phyloP scores from a whole-genome alignment of 768 basidiomycete genomes.

The Steccherinum ochraceum region DNA sequence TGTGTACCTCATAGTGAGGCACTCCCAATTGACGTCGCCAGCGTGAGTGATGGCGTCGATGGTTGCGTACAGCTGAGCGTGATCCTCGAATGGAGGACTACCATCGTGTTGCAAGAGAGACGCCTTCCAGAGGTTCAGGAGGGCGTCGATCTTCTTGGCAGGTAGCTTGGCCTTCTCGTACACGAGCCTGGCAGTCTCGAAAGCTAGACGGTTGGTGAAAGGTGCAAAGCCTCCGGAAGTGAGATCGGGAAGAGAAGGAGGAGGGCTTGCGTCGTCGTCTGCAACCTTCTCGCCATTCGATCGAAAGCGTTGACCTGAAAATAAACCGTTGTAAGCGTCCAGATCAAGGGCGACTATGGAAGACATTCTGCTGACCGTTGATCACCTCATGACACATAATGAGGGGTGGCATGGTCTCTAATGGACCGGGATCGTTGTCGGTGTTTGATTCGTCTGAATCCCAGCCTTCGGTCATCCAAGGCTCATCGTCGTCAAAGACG shows the following conservation, averaged over 20 bases:
- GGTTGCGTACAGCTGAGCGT: slow-evolving; percentile 23
- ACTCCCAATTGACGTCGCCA: slow-evolving; percentile 32
- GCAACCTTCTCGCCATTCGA: no score
- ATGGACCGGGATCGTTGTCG: no score
- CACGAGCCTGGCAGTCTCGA: slow-evolving; percentile 15
- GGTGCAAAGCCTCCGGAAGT: slow-evolving; percentile 9
- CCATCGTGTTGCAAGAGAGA: slow-evolving; percentile 5
- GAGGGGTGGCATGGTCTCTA: neutral
- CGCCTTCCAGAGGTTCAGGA: slow-evolving; percentile 18
- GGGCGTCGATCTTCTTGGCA: slow-evolving; percentile 10
- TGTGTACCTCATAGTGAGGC: slow-evolving; percentile 23
- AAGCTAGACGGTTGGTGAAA: slow-evolving; percentile 8
- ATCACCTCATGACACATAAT: neutral
- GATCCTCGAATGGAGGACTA: slow-evolving; percentile 19
- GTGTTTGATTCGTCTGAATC: no score
- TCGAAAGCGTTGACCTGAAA: no score
- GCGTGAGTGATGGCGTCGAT: slow-evolving; percentile 31
- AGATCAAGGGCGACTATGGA: no score
- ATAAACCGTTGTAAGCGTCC: no score
- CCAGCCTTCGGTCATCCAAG: no score
- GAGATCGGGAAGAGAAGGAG: neutral
- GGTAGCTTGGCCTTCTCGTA: slow-evolving; percentile 9
- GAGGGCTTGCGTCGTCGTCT: neutral
- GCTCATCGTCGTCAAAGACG: no score
- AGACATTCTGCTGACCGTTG: neutral